phyloP scores from a whole-genome alignment of 1,139 yeast genomes.

The Saccharomyces pastorianus region DNA sequence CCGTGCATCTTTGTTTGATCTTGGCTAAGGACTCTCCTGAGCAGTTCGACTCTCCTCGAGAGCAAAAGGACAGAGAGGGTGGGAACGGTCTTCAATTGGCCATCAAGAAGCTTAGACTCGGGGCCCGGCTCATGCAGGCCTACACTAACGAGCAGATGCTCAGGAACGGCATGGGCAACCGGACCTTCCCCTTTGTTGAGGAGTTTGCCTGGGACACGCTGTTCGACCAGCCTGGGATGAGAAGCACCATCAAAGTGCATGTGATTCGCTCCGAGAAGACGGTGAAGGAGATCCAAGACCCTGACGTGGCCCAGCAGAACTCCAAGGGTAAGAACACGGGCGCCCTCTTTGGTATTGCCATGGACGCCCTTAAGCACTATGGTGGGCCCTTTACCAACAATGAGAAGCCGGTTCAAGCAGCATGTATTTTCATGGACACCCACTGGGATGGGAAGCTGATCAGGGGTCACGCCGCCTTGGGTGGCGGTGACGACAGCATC shows the following conservation, averaged over 20 bases:
- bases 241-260: slow-evolving; percentile 70
- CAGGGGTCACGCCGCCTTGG: slow-evolving; percentile 86
- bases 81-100: slow-evolving; percentile 72
- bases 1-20: slow-evolving; percentile 70
- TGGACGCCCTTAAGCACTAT: slow-evolving; percentile 52
- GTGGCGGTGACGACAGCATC: slow-evolving; percentile 70
- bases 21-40: slow-evolving; percentile 73
- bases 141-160: slow-evolving; percentile 89
- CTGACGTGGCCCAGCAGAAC: slow-evolving; percentile 83
- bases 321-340: slow-evolving; percentile 63
- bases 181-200: slow-evolving; percentile 74
- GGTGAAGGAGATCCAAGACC: slow-evolving; percentile 63
- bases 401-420: slow-evolving; percentile 61
- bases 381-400: slow-evolving; percentile 50
- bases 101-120: slow-evolving; percentile 66
- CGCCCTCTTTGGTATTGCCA: slow-evolving; percentile 68
- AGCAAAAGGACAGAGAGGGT: slow-evolving; percentile 44
- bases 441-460: slow-evolving; percentile 71
- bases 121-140: slow-evolving; percentile 87
- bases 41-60: slow-evolving; percentile 62
- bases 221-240: slow-evolving; percentile 36
- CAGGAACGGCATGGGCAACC: slow-evolving; percentile 65
- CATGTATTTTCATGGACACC: slow-evolving; percentile 75
- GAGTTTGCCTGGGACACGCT: slow-evolving; percentile 48
- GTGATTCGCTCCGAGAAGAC: slow-evolving; percentile 60